A percentile compares a stretch with the other conserved stretches of the same genome.
phyloP scores from a whole-genome alignment of 192 early-diverging fungal species.

The Coemansia sp. region DNA sequence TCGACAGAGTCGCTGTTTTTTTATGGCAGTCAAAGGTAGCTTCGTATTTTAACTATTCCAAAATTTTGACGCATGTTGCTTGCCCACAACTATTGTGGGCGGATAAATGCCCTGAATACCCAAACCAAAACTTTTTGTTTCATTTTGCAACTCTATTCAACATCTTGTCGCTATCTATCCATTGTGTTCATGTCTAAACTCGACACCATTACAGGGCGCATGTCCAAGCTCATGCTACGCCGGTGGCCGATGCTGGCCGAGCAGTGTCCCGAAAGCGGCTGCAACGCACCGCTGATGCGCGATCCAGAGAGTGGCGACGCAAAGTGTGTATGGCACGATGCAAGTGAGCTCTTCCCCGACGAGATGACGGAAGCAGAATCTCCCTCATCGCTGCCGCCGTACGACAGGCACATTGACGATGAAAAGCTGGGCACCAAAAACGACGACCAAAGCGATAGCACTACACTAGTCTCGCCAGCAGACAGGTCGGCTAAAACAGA shows the following conservation, averaged over 20 bases:
- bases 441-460: not conserved
- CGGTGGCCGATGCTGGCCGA: constrained; percentile 52
- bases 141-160: not conserved
- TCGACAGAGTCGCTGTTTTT: not conserved
- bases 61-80: no score
- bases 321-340: constrained; percentile 51
- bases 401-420: not conserved
- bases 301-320: constrained; percentile 17
- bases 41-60: no score
- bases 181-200: constrained; percentile 25
- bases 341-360: constrained; percentile 35
- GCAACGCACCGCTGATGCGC: constrained; percentile 43
- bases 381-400: no score
- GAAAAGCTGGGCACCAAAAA: constrained; percentile 14
- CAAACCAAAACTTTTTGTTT: not conserved
- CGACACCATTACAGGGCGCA: constrained; percentile 32
- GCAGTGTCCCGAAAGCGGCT: constrained; percentile 21
- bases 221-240: constrained; percentile 49
- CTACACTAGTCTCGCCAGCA: not conserved
- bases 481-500: not conserved
- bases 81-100: not conserved
- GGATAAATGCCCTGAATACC: not conserved
- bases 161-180: not conserved
- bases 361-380: constrained; percentile 12
- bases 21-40: not conserved